Percentiles rank a stretch among this genome's conserved stretches.
These are phyloP conservation scores for Sporisorium graminicola DNA, from an alignment of 1,284 basidiomycete species.

Conservation along the genomic window DNA sequence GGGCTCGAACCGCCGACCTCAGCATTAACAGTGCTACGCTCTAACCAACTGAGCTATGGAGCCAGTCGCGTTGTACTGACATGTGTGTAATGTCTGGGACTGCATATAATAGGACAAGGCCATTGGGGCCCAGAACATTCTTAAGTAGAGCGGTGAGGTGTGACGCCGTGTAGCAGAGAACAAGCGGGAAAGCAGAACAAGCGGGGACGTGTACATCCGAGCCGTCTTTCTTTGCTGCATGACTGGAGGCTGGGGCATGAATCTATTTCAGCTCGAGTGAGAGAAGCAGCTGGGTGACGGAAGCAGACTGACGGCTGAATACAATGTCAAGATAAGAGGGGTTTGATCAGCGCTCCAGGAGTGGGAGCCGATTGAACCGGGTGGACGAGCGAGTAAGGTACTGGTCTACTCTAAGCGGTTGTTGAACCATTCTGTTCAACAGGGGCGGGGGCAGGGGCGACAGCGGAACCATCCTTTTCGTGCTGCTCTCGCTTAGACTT, in stretches of 20 bases:
- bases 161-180: too few relatives aligned
- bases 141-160: too few relatives aligned
- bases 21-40: slow-evolving; percentile 61
- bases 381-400: neutral
- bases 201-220: neutral
- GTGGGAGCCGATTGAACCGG: neutral
- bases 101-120: too few relatives aligned
- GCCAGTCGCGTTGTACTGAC: slow-evolving; percentile 1
- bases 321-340: neutral
- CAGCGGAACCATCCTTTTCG: slow-evolving; percentile 24
- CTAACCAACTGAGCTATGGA: slow-evolving; percentile 61
- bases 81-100: too few relatives aligned
- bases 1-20: slow-evolving; percentile 61
- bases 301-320: neutral
- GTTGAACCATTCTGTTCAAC: slow-evolving; percentile 24
- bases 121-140: too few relatives aligned
- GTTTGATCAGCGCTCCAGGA: neutral
- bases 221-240: neutral
- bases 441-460: slow-evolving; percentile 18
- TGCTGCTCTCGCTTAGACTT: slow-evolving; percentile 43
- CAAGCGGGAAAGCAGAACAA: neutral
- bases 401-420: slow-evolving; percentile 4
- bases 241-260: neutral
- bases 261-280: slow-evolving; percentile 5
- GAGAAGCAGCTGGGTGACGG: slow-evolving; percentile 1